Evolutionary conservation across 352 stramenopile genomes (phyloP).

Genomic region (Hyaloperonospora arabidopsidis): DNA sequence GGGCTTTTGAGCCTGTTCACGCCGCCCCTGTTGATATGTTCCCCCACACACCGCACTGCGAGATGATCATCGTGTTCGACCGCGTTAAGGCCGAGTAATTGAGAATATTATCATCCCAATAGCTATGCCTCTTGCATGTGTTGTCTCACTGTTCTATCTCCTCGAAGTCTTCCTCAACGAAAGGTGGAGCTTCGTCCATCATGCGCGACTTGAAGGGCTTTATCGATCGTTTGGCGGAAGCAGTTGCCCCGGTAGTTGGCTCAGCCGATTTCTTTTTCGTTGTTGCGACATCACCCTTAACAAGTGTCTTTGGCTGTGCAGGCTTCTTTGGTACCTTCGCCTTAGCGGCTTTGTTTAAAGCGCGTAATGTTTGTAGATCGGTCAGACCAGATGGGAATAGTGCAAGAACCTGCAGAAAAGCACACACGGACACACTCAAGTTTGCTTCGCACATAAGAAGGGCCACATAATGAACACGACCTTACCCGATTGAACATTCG

Average conservation of each 20-base stretch:
- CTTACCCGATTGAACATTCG: slow-evolving; percentile 70
- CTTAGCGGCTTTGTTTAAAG: slow-evolving; percentile 63
- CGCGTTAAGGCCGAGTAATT: slow-evolving; percentile 38
- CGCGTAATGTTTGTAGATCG: slow-evolving; percentile 56
- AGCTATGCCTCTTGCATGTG: slow-evolving; percentile 7
- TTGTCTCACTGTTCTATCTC: slow-evolving; percentile 38
- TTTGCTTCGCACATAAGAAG: not conserved
- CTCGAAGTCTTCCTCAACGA: slow-evolving; percentile 60
- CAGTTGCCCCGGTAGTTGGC: slow-evolving; percentile 11
- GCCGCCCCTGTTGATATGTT: slow-evolving; percentile 98
- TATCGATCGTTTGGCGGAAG: slow-evolving; percentile 44
- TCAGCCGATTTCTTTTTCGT: slow-evolving; percentile 38
- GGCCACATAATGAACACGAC: slow-evolving; percentile 1
- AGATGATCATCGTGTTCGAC: slow-evolving; percentile 98
- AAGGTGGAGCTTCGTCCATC: slow-evolving; percentile 56
- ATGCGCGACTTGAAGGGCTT: slow-evolving; percentile 75
- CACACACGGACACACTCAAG: not conserved
- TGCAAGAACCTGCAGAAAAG: slow-evolving; percentile 34
- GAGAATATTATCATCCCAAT: slow-evolving; percentile 9
- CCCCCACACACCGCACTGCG: slow-evolving; percentile 95
- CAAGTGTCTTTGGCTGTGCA: slow-evolving; percentile 21
- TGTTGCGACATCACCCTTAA: slow-evolving; percentile 17
- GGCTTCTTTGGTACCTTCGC: slow-evolving; percentile 47
- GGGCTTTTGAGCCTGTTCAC: slow-evolving; percentile 88
- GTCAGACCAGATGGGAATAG: slow-evolving; percentile 58